Evolutionary conservation across 2,329 filamentous ascomycete species (phyloP).

Genomic region (Dactylellina haptotyla): DNA sequence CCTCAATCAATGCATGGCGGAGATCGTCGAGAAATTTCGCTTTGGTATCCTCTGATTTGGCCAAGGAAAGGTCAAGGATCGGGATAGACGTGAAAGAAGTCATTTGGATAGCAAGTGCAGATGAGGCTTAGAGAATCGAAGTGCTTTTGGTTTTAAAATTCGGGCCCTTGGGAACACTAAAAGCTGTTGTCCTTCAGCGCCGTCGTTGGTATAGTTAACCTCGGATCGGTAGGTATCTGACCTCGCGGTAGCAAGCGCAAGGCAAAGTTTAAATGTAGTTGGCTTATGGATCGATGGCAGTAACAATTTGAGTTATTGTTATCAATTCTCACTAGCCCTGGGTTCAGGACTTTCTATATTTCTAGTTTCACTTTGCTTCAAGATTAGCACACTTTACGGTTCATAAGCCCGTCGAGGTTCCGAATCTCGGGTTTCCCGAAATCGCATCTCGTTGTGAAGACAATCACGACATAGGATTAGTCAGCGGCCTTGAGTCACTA

Average conservation of each 20-base stretch:
- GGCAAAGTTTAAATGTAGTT: too few species aligned
- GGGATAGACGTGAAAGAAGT: constrained; percentile 79
- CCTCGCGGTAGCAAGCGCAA: neutral
- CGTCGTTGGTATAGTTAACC: constrained; percentile 1
- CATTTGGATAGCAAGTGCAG: constrained; percentile 11
- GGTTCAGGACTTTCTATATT: neutral
- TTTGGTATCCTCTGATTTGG: constrained; percentile 73
- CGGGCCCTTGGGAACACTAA: neutral
- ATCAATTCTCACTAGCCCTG: neutral
- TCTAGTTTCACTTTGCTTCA: neutral
- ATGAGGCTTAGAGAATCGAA: neutral
- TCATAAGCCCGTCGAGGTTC: neutral
- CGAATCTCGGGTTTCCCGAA: neutral
- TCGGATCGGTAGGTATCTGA: neutral
- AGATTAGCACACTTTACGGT: neutral
- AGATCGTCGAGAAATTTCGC: constrained; percentile 76
- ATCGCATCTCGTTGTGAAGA: neutral
- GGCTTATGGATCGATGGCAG: too few species aligned
- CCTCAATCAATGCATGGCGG: constrained; percentile 78
- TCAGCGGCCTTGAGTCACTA: neutral
- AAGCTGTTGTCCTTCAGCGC: neutral
- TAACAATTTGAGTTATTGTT: too few species aligned
- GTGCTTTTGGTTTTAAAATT: neutral
- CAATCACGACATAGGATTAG: constrained; percentile 2
- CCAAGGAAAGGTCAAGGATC: constrained; percentile 77